Evolutionary conservation across 345 rosid genomes (phyloP).

Genomic region (Arabidopsis suecica): DNA sequence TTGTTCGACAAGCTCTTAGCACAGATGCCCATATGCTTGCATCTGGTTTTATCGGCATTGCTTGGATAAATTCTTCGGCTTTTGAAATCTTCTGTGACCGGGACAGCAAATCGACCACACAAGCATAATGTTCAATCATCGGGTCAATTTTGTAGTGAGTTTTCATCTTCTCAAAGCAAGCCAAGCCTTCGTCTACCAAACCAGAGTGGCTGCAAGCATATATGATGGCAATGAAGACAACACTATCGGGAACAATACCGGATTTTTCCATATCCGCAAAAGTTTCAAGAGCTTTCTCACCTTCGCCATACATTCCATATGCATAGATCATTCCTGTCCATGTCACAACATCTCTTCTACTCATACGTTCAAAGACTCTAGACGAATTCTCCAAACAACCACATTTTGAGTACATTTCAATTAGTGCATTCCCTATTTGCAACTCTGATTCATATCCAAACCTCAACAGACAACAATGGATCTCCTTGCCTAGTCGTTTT

Average conservation of each 20-base stretch:
- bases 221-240: conserved; percentile 61
- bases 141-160: conserved; percentile 54
- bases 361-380: conserved; percentile 56
- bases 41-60: conserved; percentile 65
- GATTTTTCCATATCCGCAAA: conserved; percentile 57
- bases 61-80: conserved; percentile 57
- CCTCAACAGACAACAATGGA: conserved; percentile 60
- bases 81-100: conserved; percentile 51
- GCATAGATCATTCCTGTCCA: conserved; percentile 73
- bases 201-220: conserved; percentile 86
- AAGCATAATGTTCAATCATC: conserved; percentile 57
- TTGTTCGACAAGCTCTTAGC: conserved; percentile 60
- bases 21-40: conserved; percentile 66
- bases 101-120: conserved; percentile 62
- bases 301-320: conserved; percentile 71
- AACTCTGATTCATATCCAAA: conserved; percentile 57
- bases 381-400: conserved; percentile 53
- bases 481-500: conserved; percentile 66
- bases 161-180: conserved; percentile 59
- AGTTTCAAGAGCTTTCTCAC: conserved; percentile 58
- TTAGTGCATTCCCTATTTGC: conserved; percentile 62
- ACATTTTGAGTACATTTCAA: conserved; percentile 77
- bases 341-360: conserved; percentile 70
- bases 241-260: conserved; percentile 60
- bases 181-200: conserved; percentile 68